A percentile compares a stretch with the other conserved stretches of the same genome.
These are phyloP conservation scores for Astrephomene gubernaculifera DNA, from an alignment of 139 green algal species.

Conservation along the genomic window DNA sequence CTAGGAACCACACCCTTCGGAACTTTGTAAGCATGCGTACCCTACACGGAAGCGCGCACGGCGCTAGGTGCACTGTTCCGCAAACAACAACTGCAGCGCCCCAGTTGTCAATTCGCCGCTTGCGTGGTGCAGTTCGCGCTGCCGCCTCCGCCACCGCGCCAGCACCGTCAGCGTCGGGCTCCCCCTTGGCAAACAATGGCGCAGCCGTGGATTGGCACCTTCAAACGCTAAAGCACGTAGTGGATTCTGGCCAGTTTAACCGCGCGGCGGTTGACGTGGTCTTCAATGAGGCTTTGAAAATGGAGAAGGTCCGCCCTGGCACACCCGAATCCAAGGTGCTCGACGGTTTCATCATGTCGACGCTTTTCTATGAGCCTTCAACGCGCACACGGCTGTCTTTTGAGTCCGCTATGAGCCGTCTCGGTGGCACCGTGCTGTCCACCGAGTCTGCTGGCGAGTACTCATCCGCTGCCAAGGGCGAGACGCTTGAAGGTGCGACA, in stretches of 20 bases:
- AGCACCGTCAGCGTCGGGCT: background rate
- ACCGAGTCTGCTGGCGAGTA: constrained; percentile 98
- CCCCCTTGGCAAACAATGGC: background rate
- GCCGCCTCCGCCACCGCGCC: constrained; percentile 9
- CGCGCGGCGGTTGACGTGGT: constrained; percentile 83
- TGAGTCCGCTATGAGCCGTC: constrained; percentile 93
- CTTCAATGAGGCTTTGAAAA: constrained; percentile 87
- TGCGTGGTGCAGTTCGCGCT: background rate
- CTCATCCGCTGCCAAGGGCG: constrained; percentile 97
- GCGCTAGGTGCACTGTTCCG: background rate
- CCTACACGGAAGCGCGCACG: background rate
- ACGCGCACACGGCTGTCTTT: constrained; percentile 98
- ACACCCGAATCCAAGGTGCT: constrained; percentile 78
- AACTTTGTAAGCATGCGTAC: background rate
- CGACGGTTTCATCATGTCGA: constrained; percentile 95
- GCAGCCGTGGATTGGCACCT: constrained; percentile 40
- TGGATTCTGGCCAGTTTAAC: constrained; percentile 96
- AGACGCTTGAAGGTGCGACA: constrained; percentile 94
- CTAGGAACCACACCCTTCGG: too few relatives aligned
- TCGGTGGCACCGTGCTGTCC: constrained; percentile 95
- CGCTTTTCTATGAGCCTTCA: constrained; percentile 99
- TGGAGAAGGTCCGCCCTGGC: constrained; percentile 76
- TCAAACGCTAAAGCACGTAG: constrained; percentile 63
- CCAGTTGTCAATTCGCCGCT: background rate
- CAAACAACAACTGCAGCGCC: background rate